Conservation (phyloP, 148 eudicot genomes). For the Rhododendron ferrugineum region DNA sequence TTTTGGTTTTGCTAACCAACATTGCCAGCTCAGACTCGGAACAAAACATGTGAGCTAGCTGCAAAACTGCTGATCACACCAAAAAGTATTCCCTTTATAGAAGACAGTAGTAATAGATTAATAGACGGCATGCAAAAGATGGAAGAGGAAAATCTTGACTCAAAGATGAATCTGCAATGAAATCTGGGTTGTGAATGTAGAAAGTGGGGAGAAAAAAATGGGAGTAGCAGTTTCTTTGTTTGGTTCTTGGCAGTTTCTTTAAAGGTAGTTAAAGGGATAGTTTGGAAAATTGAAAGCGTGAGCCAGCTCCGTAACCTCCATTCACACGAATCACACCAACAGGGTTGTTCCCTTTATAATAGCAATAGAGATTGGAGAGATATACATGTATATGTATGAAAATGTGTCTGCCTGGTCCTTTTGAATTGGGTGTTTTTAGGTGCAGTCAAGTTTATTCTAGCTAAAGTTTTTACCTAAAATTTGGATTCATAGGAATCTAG, state of each 20-base stretch:
- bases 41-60: too few species aligned
- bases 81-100: too few species aligned
- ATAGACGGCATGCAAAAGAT: neutral
- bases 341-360: too few species aligned
- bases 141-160: neutral
- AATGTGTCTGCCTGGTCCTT: too few species aligned
- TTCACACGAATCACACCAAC: too few species aligned
- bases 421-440: neutral
- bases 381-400: too few species aligned
- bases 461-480: neutral
- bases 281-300: neutral
- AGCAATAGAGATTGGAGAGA: too few species aligned
- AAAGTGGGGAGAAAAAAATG: neutral
- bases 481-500: neutral
- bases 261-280: neutral
- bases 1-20: too few species aligned
- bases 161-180: too few species aligned
- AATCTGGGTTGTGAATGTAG: neutral
- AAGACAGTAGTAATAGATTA: too few species aligned
- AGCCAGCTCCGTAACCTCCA: neutral
- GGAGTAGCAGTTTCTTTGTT: neutral
- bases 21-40: too few species aligned
- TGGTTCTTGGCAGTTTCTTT: neutral
- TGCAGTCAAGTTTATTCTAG: neutral
- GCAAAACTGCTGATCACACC: too few species aligned